Evolutionary conservation across 2,329 filamentous ascomycete species (phyloP).

Genomic region (Sporothrix pallida): DNA sequence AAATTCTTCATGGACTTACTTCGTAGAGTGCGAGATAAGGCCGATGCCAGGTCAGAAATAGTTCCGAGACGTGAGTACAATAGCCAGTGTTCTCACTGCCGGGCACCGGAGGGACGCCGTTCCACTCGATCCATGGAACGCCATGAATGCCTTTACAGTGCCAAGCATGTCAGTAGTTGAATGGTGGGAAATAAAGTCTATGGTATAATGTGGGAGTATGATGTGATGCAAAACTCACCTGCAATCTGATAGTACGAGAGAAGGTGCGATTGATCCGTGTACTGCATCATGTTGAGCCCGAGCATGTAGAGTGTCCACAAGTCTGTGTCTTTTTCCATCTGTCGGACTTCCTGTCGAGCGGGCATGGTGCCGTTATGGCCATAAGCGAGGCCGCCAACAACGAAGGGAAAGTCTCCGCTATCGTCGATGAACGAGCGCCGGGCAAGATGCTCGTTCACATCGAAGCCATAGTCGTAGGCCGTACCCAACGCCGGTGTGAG

Average conservation of each 20-base stretch:
- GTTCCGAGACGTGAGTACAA: slow-evolving; percentile 73
- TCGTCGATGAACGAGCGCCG: slow-evolving; percentile 48
- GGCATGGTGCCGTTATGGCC: slow-evolving; percentile 46
- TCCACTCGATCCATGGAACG: slow-evolving; percentile 66
- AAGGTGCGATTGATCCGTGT: slow-evolving; percentile 63
- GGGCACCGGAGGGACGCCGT: slow-evolving; percentile 54
- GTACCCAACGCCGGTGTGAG: neutral
- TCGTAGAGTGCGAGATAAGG: slow-evolving; percentile 72
- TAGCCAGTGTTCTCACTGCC: slow-evolving; percentile 69
- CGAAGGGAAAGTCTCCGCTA: slow-evolving; percentile 43
- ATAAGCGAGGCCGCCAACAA: slow-evolving; percentile 53
- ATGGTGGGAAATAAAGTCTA: too few relatives aligned
- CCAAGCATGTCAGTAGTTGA: neutral
- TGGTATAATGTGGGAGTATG: slow-evolving; percentile 27
- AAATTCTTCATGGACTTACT: slow-evolving; percentile 45
- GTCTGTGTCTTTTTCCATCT: slow-evolving; percentile 67
- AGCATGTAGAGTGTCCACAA: slow-evolving; percentile 79
- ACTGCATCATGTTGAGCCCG: slow-evolving; percentile 74
- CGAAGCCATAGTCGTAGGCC: slow-evolving; percentile 59
- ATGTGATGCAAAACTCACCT: slow-evolving; percentile 56
- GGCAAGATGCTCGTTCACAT: slow-evolving; percentile 46
- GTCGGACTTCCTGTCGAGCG: slow-evolving; percentile 68
- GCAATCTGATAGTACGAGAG: slow-evolving; percentile 81
- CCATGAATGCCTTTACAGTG: slow-evolving; percentile 73
- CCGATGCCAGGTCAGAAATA: slow-evolving; percentile 85